Percentiles rank a stretch among this genome's conserved stretches.
phyloP scores from a whole-genome alignment of 495 filamentous ascomycete genomes.

The Penicillium daleae region DNA sequence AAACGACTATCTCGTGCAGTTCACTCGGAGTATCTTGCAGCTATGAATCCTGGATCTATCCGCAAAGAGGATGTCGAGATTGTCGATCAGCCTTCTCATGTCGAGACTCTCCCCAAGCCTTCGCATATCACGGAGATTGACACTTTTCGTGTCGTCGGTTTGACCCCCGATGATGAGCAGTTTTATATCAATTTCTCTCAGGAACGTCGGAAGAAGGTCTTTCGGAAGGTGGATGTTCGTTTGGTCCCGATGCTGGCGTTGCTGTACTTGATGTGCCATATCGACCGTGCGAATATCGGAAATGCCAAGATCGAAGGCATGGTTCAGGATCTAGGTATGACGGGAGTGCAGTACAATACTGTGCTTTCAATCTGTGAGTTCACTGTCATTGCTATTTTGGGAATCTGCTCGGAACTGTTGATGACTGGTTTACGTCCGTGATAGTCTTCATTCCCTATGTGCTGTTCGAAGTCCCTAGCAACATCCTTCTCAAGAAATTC shows the following conservation, averaged over 20 bases:
- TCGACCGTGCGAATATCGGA: conserved; percentile 67
- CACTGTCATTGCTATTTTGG: conserved; percentile 46
- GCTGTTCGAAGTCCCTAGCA: conserved; percentile 60
- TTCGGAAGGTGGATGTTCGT: conserved; percentile 26
- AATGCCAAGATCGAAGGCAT: conserved; percentile 78
- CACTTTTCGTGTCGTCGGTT: conserved; percentile 17
- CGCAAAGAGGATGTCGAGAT: conserved; percentile 20
- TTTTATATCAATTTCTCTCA: conserved; percentile 12
- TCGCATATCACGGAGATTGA: conserved; percentile 15
- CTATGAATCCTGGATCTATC: conserved; percentile 12
- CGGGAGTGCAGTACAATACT: conserved; percentile 63
- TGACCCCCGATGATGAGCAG: conserved; percentile 15
- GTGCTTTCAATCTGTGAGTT: conserved; percentile 65
- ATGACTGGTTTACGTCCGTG: neutral
- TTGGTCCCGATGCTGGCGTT: conserved; percentile 41
- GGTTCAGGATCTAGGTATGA: conserved; percentile 60
- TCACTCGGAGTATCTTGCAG: neutral
- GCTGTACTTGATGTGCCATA: conserved; percentile 53
- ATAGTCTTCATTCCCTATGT: conserved; percentile 71
- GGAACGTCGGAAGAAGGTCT: conserved; percentile 13
- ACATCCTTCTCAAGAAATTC: conserved; percentile 54
- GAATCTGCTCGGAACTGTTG: neutral
- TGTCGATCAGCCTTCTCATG: conserved; percentile 14
- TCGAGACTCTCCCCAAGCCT: conserved; percentile 17
- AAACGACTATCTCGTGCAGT: neutral